Percentiles rank a stretch among this genome's conserved stretches.
These are phyloP conservation scores for Ambrosia artemisiifolia DNA, from an alignment of 129 eudicot genomes.

Conservation along the genomic window DNA sequence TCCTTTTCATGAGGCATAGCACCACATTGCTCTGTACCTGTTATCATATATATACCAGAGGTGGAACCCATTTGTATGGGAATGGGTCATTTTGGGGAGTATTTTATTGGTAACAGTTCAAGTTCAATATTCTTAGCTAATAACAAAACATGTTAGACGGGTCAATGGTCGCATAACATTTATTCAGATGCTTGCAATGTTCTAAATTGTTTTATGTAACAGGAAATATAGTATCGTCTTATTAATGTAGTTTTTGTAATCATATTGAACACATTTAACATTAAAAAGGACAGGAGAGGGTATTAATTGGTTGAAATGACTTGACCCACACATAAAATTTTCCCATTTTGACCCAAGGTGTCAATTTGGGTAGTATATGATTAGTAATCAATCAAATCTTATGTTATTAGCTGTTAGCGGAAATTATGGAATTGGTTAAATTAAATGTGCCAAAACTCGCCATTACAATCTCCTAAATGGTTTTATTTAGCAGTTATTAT, in stretches of 20 bases:
- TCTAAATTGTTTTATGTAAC: not conserved
- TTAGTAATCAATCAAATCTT: not conserved
- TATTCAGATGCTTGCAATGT: not conserved
- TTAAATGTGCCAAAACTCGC: not conserved
- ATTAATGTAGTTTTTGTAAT: not conserved
- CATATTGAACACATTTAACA: not conserved
- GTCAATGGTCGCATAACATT: not conserved
- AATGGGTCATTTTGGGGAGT: not conserved
- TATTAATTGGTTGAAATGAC: not conserved
- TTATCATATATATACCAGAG: not conserved
- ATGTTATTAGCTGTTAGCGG: not conserved
- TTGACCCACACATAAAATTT: not conserved
- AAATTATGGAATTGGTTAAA: not conserved
- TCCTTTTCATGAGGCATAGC: not conserved
- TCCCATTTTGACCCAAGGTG: not conserved
- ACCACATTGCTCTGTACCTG: conserved; percentile 6
- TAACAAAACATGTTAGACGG: not conserved
- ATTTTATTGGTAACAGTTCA: not conserved
- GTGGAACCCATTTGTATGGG: not conserved
- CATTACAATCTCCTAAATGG: not conserved
- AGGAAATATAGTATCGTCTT: not conserved
- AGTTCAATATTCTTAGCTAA: not conserved
- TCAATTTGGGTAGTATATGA: not conserved
- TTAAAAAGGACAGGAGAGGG: not conserved
- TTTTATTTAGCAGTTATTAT: not conserved